Evolutionary conservation across 495 filamentous ascomycete species (phyloP).

Genomic region (Mycothermus thermophilus): DNA sequence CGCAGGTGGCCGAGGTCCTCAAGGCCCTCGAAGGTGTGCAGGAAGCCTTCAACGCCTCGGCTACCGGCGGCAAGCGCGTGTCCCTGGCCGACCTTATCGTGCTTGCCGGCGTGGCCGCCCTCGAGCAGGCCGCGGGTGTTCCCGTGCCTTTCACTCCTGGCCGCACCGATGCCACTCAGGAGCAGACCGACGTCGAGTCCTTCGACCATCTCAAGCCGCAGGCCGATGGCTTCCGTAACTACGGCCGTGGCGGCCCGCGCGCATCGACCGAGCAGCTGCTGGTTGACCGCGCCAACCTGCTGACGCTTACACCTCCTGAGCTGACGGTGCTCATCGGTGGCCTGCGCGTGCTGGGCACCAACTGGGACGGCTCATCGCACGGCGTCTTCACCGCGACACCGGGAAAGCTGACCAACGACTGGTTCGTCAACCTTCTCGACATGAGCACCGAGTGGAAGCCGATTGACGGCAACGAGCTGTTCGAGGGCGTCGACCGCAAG

Average conservation of each 20-base stretch:
- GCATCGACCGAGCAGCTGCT: slow-evolving; percentile 51
- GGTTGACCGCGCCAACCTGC: slow-evolving; percentile 51
- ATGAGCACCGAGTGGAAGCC: slow-evolving; percentile 49
- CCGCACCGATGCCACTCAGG: slow-evolving; percentile 37
- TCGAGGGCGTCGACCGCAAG: slow-evolving; percentile 51
- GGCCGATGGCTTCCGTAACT: slow-evolving; percentile 63
- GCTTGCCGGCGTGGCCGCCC: slow-evolving; percentile 49
- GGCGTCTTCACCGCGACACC: slow-evolving; percentile 51
- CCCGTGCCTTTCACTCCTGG: slow-evolving; percentile 36
- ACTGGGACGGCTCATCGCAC: slow-evolving; percentile 47
- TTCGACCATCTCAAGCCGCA: slow-evolving; percentile 47
- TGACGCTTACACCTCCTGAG: slow-evolving; percentile 54
- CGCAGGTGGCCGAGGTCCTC: slow-evolving; percentile 43
- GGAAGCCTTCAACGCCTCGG: slow-evolving; percentile 46
- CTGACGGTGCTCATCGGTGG: slow-evolving; percentile 54
- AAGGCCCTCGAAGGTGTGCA: slow-evolving; percentile 46
- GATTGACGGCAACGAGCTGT: slow-evolving; percentile 36
- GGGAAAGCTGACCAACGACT: slow-evolving; percentile 58
- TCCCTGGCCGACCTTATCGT: slow-evolving; percentile 62
- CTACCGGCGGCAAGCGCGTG: slow-evolving; percentile 47
- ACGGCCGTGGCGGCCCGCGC: slow-evolving; percentile 42
- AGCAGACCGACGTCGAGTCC: slow-evolving; percentile 50
- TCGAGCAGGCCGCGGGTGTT: slow-evolving; percentile 50
- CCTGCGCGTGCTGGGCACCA: slow-evolving; percentile 48
- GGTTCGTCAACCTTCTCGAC: slow-evolving; percentile 62